phyloP scores from a whole-genome alignment of 768 basidiomycete genomes.

The Kwoniella newhampshirensis region DNA sequence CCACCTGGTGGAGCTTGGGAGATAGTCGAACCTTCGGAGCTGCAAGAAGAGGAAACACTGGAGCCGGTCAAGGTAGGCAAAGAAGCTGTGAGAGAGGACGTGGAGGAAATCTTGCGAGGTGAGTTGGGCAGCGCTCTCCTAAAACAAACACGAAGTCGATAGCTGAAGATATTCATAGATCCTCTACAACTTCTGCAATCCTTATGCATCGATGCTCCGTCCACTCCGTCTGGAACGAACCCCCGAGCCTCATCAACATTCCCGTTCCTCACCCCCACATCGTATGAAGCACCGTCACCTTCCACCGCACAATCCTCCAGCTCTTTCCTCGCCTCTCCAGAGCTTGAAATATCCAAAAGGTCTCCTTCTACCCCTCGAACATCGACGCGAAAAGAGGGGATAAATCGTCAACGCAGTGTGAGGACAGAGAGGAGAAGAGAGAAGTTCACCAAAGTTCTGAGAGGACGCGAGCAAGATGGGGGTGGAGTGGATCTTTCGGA shows the following conservation, averaged over 20 bases:
- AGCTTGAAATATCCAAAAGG: background rate
- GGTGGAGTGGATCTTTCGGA: slow-evolving; percentile 73
- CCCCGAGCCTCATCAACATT: slow-evolving; percentile 31
- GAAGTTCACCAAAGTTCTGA: slow-evolving; percentile 46
- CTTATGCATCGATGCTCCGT: slow-evolving; percentile 27
- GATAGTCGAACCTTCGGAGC: slow-evolving; percentile 35
- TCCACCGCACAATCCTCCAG: slow-evolving; percentile 55
- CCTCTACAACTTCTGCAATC: slow-evolving; percentile 23
- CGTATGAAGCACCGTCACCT: slow-evolving; percentile 35
- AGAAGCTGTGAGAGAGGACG: slow-evolving; percentile 65
- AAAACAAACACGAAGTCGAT: background rate
- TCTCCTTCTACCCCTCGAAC: slow-evolving; percentile 15
- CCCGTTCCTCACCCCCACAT: slow-evolving; percentile 36
- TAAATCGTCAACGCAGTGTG: slow-evolving; percentile 41
- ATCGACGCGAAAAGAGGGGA: slow-evolving; percentile 16
- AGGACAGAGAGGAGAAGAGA: slow-evolving; percentile 50
- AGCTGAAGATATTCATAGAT: no score
- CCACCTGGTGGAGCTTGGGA: slow-evolving; percentile 50
- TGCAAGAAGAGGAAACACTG: slow-evolving; percentile 21
- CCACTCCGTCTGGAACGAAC: slow-evolving; percentile 32
- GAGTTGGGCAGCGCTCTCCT: slow-evolving; percentile 28
- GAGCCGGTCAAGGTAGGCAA: slow-evolving; percentile 47
- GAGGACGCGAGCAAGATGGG: slow-evolving; percentile 52
- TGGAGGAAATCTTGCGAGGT: slow-evolving; percentile 77
- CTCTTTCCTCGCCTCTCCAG: slow-evolving; percentile 1